phyloP scores from a whole-genome alignment of 768 basidiomycete species.

The Royoungia palumana region DNA sequence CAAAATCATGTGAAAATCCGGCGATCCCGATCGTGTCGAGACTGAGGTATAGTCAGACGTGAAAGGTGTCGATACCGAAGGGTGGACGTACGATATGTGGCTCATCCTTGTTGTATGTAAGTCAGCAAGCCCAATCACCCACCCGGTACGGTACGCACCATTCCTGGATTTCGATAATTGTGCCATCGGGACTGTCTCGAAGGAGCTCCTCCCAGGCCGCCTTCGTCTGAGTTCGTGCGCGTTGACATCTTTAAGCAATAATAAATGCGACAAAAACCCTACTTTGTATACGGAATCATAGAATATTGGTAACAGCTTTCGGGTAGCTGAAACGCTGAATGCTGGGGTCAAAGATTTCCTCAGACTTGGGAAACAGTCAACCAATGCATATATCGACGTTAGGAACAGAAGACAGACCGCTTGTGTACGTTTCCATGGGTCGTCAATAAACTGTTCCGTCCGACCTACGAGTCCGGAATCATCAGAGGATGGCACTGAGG shows the following conservation, averaged over 20 bases:
- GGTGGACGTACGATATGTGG: slow-evolving; percentile 37
- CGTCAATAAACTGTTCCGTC: slow-evolving; percentile 12
- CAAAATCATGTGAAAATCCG: slow-evolving; percentile 47
- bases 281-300: slow-evolving; percentile 42
- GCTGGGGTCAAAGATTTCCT: slow-evolving; percentile 38
- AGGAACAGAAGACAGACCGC: slow-evolving; percentile 1
- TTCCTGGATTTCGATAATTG: slow-evolving; percentile 44
- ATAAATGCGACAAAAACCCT: neutral
- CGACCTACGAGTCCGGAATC: slow-evolving; percentile 7
- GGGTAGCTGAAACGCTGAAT: slow-evolving; percentile 39
- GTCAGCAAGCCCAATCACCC: neutral
- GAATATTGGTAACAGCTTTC: slow-evolving; percentile 34
- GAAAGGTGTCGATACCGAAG: neutral
- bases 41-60: slow-evolving; percentile 13
- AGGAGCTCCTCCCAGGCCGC: slow-evolving; percentile 29
- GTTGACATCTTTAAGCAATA: too few species aligned
- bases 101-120: slow-evolving; percentile 37
- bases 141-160: slow-evolving; percentile 31
- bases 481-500: neutral
- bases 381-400: neutral
- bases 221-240: slow-evolving; percentile 22
- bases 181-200: slow-evolving; percentile 24
- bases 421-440: slow-evolving; percentile 18
- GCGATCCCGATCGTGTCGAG: slow-evolving; percentile 44
- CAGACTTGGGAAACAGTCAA: slow-evolving; percentile 19